A percentile compares a stretch with the other conserved stretches of the same genome.
Evolutionary conservation across 768 basidiomycete species (phyloP).

Genomic region (Holtermannia corniformis): DNA sequence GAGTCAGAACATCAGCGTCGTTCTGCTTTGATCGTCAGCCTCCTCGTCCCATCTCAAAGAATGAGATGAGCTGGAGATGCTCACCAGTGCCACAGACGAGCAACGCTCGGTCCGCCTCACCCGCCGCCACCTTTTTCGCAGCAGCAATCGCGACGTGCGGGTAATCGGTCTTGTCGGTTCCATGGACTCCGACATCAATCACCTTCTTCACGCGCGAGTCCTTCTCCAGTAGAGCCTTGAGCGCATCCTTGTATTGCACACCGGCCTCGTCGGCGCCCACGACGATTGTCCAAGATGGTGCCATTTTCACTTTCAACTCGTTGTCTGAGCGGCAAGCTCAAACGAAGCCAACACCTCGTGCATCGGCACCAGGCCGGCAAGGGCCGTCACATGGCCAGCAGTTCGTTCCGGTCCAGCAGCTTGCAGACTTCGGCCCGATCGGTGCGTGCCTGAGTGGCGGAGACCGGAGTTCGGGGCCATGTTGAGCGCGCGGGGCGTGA

Average conservation of each 20-base stretch:
- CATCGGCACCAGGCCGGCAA: too few relatives aligned
- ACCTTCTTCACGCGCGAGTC: slow-evolving; percentile 30
- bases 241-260: slow-evolving; percentile 26
- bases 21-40: too few relatives aligned
- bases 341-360: too few relatives aligned
- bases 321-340: too few relatives aligned
- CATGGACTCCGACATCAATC: slow-evolving; percentile 31
- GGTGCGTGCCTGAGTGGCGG: too few relatives aligned
- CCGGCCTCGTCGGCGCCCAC: slow-evolving; percentile 38
- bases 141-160: slow-evolving; percentile 37
- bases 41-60: background rate
- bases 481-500: too few relatives aligned
- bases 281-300: slow-evolving; percentile 28
- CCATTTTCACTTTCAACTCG: background rate
- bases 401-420: too few relatives aligned
- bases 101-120: slow-evolving; percentile 35
- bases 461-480: too few relatives aligned
- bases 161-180: slow-evolving; percentile 33
- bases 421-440: too few relatives aligned
- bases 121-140: slow-evolving; percentile 29
- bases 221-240: slow-evolving; percentile 24
- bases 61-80: too few relatives aligned
- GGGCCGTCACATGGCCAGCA: too few relatives aligned
- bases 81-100: slow-evolving; percentile 40
- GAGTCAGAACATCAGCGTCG: too few relatives aligned